Conservation (phyloP, 352 stramenopile species). For the Pythium brassicae region DNA sequence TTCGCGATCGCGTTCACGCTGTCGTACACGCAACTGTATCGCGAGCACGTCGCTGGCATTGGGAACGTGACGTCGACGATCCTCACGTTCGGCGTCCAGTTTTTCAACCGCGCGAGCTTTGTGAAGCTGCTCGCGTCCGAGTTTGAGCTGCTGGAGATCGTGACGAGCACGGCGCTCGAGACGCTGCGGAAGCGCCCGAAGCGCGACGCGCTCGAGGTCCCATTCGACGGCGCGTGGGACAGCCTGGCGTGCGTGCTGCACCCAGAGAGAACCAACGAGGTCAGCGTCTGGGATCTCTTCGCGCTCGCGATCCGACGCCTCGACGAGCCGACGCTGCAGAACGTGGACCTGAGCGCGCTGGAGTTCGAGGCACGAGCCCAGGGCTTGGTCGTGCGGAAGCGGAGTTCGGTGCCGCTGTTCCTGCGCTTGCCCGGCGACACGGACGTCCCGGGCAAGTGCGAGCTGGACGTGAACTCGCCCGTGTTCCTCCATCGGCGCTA, state of each 20-base stretch:
- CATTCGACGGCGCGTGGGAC: conserved; percentile 44
- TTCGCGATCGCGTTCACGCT: conserved; percentile 94
- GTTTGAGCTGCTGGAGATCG: conserved; percentile 69
- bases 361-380: conserved; percentile 36
- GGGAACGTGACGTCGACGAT: conserved; percentile 86
- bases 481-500: conserved; percentile 95
- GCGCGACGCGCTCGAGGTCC: conserved; percentile 33
- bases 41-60: conserved; percentile 67
- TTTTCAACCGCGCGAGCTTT: conserved; percentile 98
- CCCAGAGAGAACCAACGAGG: conserved; percentile 23
- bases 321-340: conserved; percentile 28
- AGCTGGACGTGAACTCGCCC: conserved; percentile 80
- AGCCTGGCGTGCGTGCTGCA: conserved; percentile 37
- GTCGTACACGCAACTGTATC: conserved; percentile 89
- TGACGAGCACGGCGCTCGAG: conserved; percentile 66
- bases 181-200: conserved; percentile 60
- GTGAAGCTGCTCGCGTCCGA: conserved; percentile 82
- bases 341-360: conserved; percentile 45
- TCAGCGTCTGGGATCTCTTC: conserved; percentile 66
- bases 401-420: conserved; percentile 38
- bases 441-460: conserved; percentile 52
- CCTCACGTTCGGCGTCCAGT: conserved; percentile 94
- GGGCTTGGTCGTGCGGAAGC: conserved; percentile 33
- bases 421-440: conserved; percentile 48
- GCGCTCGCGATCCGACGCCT: conserved; percentile 54